Percentiles rank a stretch among this genome's conserved stretches.
phyloP scores from a whole-genome alignment of 257 asterid genomes.

The Solanum habrochaites region DNA sequence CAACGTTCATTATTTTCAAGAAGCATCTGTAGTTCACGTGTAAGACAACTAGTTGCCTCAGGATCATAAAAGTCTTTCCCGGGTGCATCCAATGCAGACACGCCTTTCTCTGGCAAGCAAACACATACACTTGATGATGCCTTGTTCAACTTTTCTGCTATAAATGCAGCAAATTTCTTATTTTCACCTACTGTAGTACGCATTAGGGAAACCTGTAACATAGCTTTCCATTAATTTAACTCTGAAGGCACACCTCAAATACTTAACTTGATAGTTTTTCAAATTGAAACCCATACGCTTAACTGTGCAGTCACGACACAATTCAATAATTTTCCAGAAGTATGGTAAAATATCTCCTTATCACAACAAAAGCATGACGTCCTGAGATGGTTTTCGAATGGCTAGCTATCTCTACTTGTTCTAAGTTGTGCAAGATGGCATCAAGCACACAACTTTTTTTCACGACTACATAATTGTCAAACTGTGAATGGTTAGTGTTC shows the following conservation, averaged over 20 bases:
- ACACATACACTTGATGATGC: conserved; percentile 56
- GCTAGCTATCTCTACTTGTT: background rate
- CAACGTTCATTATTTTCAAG: conserved; percentile 42
- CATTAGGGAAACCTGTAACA: conserved; percentile 66
- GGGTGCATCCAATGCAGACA: conserved; percentile 88
- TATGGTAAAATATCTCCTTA: background rate
- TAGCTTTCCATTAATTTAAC: background rate
- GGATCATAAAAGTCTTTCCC: conserved; percentile 76
- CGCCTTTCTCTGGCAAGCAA: conserved; percentile 83
- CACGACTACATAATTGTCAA: background rate
- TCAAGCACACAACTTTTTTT: background rate
- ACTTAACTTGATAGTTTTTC: background rate
- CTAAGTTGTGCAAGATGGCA: background rate
- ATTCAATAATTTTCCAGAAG: background rate
- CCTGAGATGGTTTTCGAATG: background rate
- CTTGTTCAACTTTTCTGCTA: conserved; percentile 70
- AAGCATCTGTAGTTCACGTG: conserved; percentile 52
- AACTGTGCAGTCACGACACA: background rate
- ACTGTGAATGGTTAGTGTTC: background rate
- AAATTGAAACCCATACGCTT: background rate
- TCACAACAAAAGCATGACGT: background rate
- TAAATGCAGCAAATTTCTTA: conserved; percentile 70
- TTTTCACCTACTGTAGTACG: conserved; percentile 81
- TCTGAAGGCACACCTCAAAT: background rate
- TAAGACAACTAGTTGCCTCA: conserved; percentile 63